Conservation (phyloP, 2,329 filamentous ascomycete genomes). For the Penicillium psychrosexuale region DNA sequence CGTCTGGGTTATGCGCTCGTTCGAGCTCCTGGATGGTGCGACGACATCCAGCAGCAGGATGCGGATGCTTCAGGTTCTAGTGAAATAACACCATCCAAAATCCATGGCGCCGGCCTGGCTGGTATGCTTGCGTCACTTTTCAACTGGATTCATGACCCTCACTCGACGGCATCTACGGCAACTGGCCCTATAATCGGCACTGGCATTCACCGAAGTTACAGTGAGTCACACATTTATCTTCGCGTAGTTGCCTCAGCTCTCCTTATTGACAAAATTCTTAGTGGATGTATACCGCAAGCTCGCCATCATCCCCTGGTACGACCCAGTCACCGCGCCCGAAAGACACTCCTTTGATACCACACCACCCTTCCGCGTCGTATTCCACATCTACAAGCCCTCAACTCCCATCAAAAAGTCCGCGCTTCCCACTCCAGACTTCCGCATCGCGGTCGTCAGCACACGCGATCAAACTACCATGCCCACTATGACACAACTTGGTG, state of each 20-base stretch:
- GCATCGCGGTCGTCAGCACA: slow-evolving; percentile 76
- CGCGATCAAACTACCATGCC: slow-evolving; percentile 66
- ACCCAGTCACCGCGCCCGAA: slow-evolving; percentile 46
- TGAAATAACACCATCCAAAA: slow-evolving; percentile 1
- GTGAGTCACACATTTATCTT: slow-evolving; percentile 27
- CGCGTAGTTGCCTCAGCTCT: not conserved
- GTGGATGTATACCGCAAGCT: slow-evolving; percentile 73
- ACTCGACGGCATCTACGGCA: slow-evolving; percentile 27
- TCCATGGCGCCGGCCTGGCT: slow-evolving; percentile 23
- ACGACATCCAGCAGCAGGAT: slow-evolving; percentile 35
- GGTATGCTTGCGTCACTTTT: slow-evolving; percentile 35
- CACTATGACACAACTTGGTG: slow-evolving; percentile 66
- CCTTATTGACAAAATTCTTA: slow-evolving; percentile 36
- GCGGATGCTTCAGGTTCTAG: not conserved
- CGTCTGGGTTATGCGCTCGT: slow-evolving; percentile 77
- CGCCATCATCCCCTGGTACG: slow-evolving; percentile 68
- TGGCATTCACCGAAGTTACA: slow-evolving; percentile 55
- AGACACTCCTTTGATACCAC: slow-evolving; percentile 25
- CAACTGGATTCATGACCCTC: slow-evolving; percentile 31
- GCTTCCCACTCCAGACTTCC: slow-evolving; percentile 77
- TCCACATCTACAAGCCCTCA: slow-evolving; percentile 76
- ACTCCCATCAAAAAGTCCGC: slow-evolving; percentile 72
- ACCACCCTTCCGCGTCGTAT: slow-evolving; percentile 69
- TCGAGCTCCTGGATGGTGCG: slow-evolving; percentile 59
- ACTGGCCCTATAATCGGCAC: slow-evolving; percentile 52